Evolutionary conservation across 495 filamentous ascomycete genomes (phyloP), one percentile per base, ranked within the genome.

Genomic region (Alectoria sarmentosa): DNA sequence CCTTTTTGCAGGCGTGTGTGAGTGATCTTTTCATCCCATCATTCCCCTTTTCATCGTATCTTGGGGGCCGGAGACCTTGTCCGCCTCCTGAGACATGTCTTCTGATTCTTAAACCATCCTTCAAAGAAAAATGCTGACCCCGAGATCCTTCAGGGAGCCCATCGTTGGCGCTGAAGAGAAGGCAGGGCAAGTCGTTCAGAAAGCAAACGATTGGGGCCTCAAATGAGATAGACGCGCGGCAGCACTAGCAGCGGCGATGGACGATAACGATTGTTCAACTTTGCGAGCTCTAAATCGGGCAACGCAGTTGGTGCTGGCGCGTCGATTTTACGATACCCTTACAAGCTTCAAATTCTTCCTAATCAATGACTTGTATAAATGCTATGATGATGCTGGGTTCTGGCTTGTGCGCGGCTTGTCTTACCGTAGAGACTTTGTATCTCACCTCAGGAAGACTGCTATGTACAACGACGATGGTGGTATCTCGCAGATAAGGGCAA

Each of bases 1-100:
- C 74, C 72, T 98, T 59, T 97, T 98, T 76, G 81, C 85, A 15
- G 93, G 93, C 0, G 80, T 90, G 4, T 98, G 93, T n/a, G n/a
- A n/a, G n/a, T n/a, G n/a, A n/a, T n/a, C n/a, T n/a, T n/a, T n/a
- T n/a, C n/a, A n/a, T n/a, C n/a, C n/a, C n/a, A n/a, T n/a, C n/a
- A n/a, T n/a, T n/a, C n/a, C n/a, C n/a, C n/a, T n/a, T n/a, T n/a
- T n/a, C n/a, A n/a, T n/a, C n/a, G n/a, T n/a, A n/a, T n/a, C n/a
- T n/a, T n/a, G n/a, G n/a, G n/a, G n/a, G n/a, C n/a, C n/a, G n/a
- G n/a, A n/a, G n/a, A n/a, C n/a, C n/a, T n/a, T n/a, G n/a, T n/a
- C n/a, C n/a, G n/a, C n/a, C n/a, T n/a, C n/a, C n/a, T n/a, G n/a
- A n/a, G n/a, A n/a, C n/a, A n/a, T n/a, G n/a, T n/a, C n/a, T n/a